phyloP scores from a whole-genome alignment of 768 basidiomycete species.

The Termitomyces sp. region DNA sequence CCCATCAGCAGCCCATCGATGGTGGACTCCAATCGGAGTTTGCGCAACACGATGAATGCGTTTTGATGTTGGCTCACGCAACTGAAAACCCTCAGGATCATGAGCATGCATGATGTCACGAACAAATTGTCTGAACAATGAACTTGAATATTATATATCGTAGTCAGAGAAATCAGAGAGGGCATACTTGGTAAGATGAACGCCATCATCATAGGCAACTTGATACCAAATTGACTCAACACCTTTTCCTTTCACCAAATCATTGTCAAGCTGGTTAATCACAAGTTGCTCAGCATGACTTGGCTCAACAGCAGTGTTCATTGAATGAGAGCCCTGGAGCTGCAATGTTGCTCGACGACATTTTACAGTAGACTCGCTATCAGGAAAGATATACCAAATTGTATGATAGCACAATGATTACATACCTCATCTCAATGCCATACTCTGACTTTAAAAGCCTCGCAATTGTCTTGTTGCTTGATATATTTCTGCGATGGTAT shows the following conservation, averaged over 20 bases:
- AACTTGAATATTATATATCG: not conserved
- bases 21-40: not conserved
- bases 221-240: too few relatives aligned
- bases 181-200: not conserved
- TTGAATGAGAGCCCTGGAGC: not conserved
- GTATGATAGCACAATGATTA: not conserved
- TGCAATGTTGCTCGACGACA: not conserved
- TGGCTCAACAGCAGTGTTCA: not conserved
- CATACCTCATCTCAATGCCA: not conserved
- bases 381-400: not conserved
- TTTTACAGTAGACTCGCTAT: not conserved
- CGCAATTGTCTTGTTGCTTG: not conserved
- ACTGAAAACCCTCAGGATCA: not conserved
- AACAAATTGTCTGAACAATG: not conserved
- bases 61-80: too few relatives aligned
- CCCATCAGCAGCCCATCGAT: conserved; percentile 3
- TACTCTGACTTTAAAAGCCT: not conserved
- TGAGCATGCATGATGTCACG: not conserved
- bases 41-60: not conserved
- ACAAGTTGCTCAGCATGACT: too few relatives aligned
- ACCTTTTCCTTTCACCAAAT: too few relatives aligned
- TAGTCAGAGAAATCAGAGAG: not conserved
- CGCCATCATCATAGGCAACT: not conserved
- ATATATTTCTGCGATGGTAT: too few relatives aligned
- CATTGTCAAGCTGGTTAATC: too few relatives aligned